phyloP scores from a whole-genome alignment of 495 filamentous ascomycete species.

The Extremus antarcticus region DNA sequence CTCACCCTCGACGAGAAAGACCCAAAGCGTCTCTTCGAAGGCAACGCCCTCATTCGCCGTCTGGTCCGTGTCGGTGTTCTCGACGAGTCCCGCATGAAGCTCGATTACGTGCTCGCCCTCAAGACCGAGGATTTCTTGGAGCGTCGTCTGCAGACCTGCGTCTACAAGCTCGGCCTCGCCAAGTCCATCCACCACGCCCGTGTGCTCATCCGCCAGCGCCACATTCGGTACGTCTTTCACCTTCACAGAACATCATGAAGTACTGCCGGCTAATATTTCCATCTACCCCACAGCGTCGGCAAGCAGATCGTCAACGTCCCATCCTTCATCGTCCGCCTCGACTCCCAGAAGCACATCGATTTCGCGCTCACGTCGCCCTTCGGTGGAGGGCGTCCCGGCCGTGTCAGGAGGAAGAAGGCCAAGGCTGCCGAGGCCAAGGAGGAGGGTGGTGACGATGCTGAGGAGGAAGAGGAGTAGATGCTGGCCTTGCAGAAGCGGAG shows the following conservation, averaged over 20 bases:
- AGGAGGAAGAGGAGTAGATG: slow-evolving; percentile 61
- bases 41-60: slow-evolving; percentile 99
- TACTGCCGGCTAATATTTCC: no score
- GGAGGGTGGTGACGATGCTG: slow-evolving; percentile 73
- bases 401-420: slow-evolving; percentile 98
- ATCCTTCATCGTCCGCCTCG: slow-evolving; percentile 96
- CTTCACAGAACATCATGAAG: no score
- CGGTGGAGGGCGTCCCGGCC: slow-evolving; percentile 90
- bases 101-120: slow-evolving; percentile 99
- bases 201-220: slow-evolving; percentile 96
- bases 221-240: slow-evolving; percentile 61
- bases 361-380: slow-evolving; percentile 95
- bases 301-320: slow-evolving; percentile 99
- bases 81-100: slow-evolving; percentile 99
- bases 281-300: slow-evolving; percentile 52
- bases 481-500: background rate
- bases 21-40: slow-evolving; percentile 99
- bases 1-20: slow-evolving; percentile 99
- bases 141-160: slow-evolving; percentile 96
- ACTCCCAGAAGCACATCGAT: slow-evolving; percentile 99
- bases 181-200: slow-evolving; percentile 99
- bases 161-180: slow-evolving; percentile 98
- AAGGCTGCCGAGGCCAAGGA: slow-evolving; percentile 86
- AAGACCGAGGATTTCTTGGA: slow-evolving; percentile 99
- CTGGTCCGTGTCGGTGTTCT: slow-evolving; percentile 99